Percentiles rank a stretch among this genome's conserved stretches.
These are phyloP conservation scores for Dactylella cylindrospora DNA, from an alignment of 2,329 filamentous ascomycete genomes.

Conservation along the genomic window DNA sequence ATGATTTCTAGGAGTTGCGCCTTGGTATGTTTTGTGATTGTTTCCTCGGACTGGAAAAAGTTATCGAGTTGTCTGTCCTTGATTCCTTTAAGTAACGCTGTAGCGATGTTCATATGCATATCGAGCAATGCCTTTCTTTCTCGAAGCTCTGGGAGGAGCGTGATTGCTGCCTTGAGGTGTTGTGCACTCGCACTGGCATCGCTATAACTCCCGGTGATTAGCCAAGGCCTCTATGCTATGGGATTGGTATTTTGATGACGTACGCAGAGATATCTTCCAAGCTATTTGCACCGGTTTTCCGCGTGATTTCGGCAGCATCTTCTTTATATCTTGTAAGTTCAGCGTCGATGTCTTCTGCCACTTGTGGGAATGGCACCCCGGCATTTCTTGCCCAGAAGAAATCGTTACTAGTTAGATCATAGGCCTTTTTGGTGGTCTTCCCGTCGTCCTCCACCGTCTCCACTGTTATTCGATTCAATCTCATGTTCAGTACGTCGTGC, in stretches of 20 bases:
- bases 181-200: conserved; percentile 86
- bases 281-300: conserved; percentile 88
- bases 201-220: conserved; percentile 54
- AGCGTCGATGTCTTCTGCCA: conserved; percentile 91
- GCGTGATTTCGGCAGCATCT: conserved; percentile 89
- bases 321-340: conserved; percentile 94
- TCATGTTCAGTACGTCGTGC: conserved; percentile 72
- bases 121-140: conserved; percentile 91
- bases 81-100: conserved; percentile 75
- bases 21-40: conserved; percentile 86
- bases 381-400: conserved; percentile 98
- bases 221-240: conserved; percentile 32
- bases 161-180: conserved; percentile 94
- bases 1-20: conserved; percentile 84
- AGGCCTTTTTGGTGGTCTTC: conserved; percentile 73
- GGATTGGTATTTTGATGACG: not conserved
- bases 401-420: conserved; percentile 84
- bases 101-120: conserved; percentile 99
- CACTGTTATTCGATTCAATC: conserved; percentile 90
- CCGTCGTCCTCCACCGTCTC: conserved; percentile 80
- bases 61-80: conserved; percentile 94
- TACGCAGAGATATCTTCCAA: conserved; percentile 74
- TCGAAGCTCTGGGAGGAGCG: conserved; percentile 82
- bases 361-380: conserved; percentile 85
- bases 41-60: conserved; percentile 93